Evolutionary conservation across 441 rosid species (phyloP).

Genomic region (Sinapis alba): DNA sequence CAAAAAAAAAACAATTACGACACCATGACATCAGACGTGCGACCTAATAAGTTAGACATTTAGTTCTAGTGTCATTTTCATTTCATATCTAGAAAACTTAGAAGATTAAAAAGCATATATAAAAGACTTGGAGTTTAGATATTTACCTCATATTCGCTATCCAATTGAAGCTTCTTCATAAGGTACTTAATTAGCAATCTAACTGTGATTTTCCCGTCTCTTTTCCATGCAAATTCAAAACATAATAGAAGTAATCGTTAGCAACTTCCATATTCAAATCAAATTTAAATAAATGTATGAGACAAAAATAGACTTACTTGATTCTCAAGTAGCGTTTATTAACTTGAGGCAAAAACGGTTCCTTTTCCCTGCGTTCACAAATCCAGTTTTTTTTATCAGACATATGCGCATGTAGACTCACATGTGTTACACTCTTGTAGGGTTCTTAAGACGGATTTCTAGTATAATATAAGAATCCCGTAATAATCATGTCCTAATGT

Average conservation of each 20-base stretch:
- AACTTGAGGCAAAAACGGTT: conserved; percentile 91
- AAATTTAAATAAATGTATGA: neutral
- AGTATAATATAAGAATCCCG: no score
- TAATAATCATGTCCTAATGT: no score
- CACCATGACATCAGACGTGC: conserved; percentile 38
- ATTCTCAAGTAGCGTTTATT: conserved; percentile 94
- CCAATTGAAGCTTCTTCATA: conserved; percentile 86
- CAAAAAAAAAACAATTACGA: conserved; percentile 18
- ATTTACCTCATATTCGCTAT: conserved; percentile 52
- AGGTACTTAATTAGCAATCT: conserved; percentile 89
- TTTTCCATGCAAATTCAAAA: conserved; percentile 37
- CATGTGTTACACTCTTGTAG: neutral
- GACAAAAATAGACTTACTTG: conserved; percentile 61
- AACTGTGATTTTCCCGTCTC: conserved; percentile 97
- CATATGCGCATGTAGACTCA: neutral
- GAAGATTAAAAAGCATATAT: neutral
- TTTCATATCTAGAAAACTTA: conserved; percentile 54
- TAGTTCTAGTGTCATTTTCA: conserved; percentile 74
- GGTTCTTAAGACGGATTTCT: no score
- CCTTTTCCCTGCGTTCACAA: conserved; percentile 67
- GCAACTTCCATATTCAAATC: neutral
- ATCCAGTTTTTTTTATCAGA: conserved; percentile 32
- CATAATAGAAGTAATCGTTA: conserved; percentile 24
- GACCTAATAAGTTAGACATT: conserved; percentile 44
- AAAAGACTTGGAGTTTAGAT: conserved; percentile 9